These are phyloP conservation scores for Dothidotthia symphoricarpi DNA, from an alignment of 2,329 filamentous ascomycete genomes.

Conservation along the genomic window DNA sequence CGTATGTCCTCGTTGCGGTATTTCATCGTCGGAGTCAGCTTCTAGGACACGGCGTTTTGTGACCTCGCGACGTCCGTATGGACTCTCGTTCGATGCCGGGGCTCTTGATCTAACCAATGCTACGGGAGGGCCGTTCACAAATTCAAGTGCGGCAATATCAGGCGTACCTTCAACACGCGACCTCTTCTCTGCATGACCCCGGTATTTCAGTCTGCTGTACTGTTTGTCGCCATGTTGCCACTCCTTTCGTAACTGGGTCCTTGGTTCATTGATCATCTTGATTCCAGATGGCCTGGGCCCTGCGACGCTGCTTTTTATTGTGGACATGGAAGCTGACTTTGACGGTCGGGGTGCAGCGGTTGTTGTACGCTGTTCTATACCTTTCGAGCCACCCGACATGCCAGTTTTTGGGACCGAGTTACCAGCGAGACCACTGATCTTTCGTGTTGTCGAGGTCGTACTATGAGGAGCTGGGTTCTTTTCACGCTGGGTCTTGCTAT, in stretches of 20 bases:
- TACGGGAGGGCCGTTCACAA: constrained; percentile 22
- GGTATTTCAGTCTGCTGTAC: constrained; percentile 19
- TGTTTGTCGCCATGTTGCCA: constrained; percentile 15
- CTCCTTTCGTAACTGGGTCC: constrained; percentile 5
- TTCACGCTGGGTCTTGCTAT: too few relatives aligned
- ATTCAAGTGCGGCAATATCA: constrained; percentile 22
- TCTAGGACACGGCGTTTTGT: constrained; percentile 13
- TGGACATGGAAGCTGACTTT: neutral
- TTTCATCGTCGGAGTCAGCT: constrained; percentile 7
- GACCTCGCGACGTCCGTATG: constrained; percentile 27
- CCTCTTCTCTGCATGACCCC: constrained; percentile 20
- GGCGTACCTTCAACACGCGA: constrained; percentile 26
- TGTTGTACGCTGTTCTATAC: too few relatives aligned
- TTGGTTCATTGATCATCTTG: constrained; percentile 27
- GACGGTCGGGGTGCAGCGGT: neutral
- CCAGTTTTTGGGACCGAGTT: too few relatives aligned
- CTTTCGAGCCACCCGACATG: too few relatives aligned
- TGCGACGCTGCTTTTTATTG: too few relatives aligned
- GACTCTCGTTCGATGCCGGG: constrained; percentile 9
- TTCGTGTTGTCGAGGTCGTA: too few relatives aligned
- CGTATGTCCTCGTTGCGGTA: neutral
- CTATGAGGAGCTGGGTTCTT: too few relatives aligned
- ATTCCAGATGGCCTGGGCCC: constrained; percentile 8
- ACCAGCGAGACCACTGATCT: too few relatives aligned
- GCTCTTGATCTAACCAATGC: constrained; percentile 3